Evolutionary conservation across 345 rosid genomes (phyloP).

Genomic region (Firmiana major): DNA sequence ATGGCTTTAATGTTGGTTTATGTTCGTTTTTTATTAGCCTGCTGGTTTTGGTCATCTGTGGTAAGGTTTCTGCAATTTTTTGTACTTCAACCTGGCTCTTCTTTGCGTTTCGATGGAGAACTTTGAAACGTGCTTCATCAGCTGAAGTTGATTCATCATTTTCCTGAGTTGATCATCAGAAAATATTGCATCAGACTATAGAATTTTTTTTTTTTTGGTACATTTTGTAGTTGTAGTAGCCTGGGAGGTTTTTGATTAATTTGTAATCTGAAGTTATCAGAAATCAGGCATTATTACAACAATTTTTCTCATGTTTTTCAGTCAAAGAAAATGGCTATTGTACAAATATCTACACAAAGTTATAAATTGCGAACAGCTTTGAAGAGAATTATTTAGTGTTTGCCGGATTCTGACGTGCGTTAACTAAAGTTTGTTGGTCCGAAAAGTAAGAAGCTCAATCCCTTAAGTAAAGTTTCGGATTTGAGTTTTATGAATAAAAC

Average conservation of each 20-base stretch:
- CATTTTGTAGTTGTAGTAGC: neutral
- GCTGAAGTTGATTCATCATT: neutral
- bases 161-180: neutral
- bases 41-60: conserved; percentile 41
- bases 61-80: conserved; percentile 46
- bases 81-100: conserved; percentile 48
- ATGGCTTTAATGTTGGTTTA: conserved; percentile 8
- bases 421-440: no score
- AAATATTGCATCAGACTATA: neutral
- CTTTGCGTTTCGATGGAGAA: conserved; percentile 19
- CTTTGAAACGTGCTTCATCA: neutral
- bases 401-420: neutral
- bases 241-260: neutral
- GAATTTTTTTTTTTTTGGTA: neutral
- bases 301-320: neutral
- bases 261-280: neutral
- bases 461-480: no score
- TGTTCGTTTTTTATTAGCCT: conserved; percentile 34
- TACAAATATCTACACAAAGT: neutral
- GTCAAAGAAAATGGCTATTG: neutral
- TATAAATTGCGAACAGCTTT: neutral
- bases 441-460: no score
- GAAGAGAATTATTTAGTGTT: neutral
- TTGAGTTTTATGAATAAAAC: no score
- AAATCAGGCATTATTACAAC: neutral